Base-by-base conservation (phyloP, 2,329 filamentous ascomycete genomes). In the Fusarium phyllophilum region DNA sequence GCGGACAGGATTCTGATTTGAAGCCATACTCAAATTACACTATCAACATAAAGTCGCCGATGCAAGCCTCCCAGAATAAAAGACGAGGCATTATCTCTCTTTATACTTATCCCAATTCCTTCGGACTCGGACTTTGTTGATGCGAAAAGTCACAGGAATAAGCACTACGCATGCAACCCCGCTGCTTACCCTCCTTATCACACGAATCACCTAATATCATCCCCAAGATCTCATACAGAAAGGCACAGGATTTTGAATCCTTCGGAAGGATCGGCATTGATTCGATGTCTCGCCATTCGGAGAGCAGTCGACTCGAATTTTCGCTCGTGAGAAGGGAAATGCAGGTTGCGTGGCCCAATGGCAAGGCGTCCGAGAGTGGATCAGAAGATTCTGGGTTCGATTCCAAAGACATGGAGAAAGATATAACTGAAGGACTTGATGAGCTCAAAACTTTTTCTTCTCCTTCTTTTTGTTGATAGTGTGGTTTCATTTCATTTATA, bases 331-430 rank as follows among this genome's bases (percentile, higher is more conserved):
- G 31, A 2, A 14, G 12, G 26, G n/a, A 36, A 29, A 29, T 39
- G 24, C 34, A 48, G 61, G 56, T 63, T 63, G 29, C 9, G 56
- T 63, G 20, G 42, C 55, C 34, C 38, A 61, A 63, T 46, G 34
- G n/a, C 29, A 63, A 18, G 58, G 62, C 45, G 12, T 31, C 45
- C 41, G 38, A 62, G 44, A 52, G 62, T 65, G 57, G 62, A 62
- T 64, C 45, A 34, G 45, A 49, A 63, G 57, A 44, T 20, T 64
- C 38, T 33, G 31, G 22, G 57, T 44, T 63, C 54, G n/a, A 64
- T 13, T 52, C 44, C 44, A 24, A n/a, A n/a, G n/a, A n/a, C n/a
- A n/a, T 7, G 3, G 22, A 5, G 5, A 20, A 2, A n/a, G 0
- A n/a, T 11, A 17, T 2, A 2, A 22, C 14, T 29, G 12, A 46